These are phyloP conservation scores for Lachancea mirantina DNA, from an alignment of 805 yeast species.

Conservation along the genomic window DNA sequence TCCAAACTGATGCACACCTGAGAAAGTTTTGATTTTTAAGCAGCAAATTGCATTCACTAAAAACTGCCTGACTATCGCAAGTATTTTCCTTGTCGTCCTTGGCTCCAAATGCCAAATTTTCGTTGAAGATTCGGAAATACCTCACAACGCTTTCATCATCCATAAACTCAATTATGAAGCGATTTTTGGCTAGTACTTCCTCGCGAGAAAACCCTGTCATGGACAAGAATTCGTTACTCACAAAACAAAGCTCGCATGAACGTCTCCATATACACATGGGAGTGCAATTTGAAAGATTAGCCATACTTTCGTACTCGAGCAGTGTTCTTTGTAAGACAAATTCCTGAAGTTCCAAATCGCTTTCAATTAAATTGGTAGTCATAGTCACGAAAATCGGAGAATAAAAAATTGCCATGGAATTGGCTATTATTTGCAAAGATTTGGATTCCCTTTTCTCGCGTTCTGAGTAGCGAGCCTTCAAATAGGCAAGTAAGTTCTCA, in stretches of 20 bases:
- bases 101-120: conserved; percentile 49
- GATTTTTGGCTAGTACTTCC: conserved; percentile 50
- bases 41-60: conserved; percentile 35
- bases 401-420: conserved; percentile 42
- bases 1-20: conserved; percentile 76
- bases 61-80: conserved; percentile 13
- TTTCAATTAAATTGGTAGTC: conserved; percentile 63
- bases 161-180: conserved; percentile 74
- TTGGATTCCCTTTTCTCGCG: conserved; percentile 1
- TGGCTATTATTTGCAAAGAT: conserved; percentile 30
- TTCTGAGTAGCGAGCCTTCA: conserved; percentile 14
- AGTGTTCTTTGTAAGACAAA: conserved; percentile 50
- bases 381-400: conserved; percentile 74
- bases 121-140: conserved; percentile 63
- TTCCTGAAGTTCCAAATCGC: conserved; percentile 59
- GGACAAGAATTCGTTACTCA: conserved; percentile 66
- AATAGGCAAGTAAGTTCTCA: conserved; percentile 11
- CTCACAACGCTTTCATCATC: conserved; percentile 68
- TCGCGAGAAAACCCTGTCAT: conserved; percentile 57
- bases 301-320: conserved; percentile 48
- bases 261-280: conserved; percentile 84
- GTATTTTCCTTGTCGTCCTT: conserved; percentile 11
- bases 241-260: conserved; percentile 77
- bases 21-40: conserved; percentile 36
- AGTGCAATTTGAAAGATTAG: conserved; percentile 47